Base-by-base conservation (phyloP, 495 filamentous ascomycete genomes). In the Hypoxylon subgilvum region DNA sequence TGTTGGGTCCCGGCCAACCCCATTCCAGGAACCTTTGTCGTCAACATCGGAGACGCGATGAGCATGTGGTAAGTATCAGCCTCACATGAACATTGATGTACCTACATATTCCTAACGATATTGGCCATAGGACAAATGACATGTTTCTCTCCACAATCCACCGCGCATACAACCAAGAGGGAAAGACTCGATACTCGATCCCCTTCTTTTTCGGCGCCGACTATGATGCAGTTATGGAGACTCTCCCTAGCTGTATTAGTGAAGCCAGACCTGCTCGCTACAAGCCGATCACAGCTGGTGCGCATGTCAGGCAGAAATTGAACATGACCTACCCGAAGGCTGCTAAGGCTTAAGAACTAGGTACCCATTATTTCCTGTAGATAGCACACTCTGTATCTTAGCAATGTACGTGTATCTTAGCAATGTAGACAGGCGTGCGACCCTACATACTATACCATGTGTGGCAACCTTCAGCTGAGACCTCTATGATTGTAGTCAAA, bases 151-250 rank as follows among this genome's bases (percentile, higher is more conserved):
- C 79, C 21, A 88, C 83, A 2, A 76, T 86, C 42, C 84, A 86
- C 60, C 69, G 83, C n/a, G 84, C 83, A 6, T 78, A 72, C 67
- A 86, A 81, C 38, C 63, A 65, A 6, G 75, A 72, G 40, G 71
- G 61, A 8, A 72, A 59, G 12, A 78, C 76, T 35, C 65, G 79
- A 36, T 77, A 80, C 57, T 84, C 79, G 38, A 84, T 88, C 70
- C 84, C 86, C 0, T 87, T 88, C 54, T 88, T 88, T 56, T 80
- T 85, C 45, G 74, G 79, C 1, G 79, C 82, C 18, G 75, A 75
- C 28, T 71, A 78, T 38, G 77, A 82, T 69, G 43, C 77, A 75
- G 13, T 49, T 6, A 12, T 49, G 19, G 45, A 49, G 10, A 14
- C 45, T 7, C 25, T 49, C 4, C 45, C 45, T 16, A 49, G 25